Percentiles rank a stretch among this genome's conserved stretches.
Evolutionary conservation across 2,329 filamentous ascomycete species (phyloP).

Genomic region (Orbilia ellipsospora): DNA sequence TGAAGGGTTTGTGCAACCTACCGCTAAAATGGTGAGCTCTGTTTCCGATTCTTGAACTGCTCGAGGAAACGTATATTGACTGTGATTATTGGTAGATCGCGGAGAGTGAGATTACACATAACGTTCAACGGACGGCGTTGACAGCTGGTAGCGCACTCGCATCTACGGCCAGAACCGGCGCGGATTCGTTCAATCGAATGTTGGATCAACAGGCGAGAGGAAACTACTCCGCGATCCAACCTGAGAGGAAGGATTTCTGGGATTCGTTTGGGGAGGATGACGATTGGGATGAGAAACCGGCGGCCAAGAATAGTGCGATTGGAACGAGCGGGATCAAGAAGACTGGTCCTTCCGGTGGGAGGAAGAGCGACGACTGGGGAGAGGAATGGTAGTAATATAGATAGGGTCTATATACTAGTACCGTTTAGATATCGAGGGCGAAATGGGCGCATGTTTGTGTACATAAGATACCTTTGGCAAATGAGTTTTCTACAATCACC

Average conservation of each 20-base stretch:
- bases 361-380: conserved; percentile 59
- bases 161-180: conserved; percentile 63
- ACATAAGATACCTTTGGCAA: conserved; percentile 47
- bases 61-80: neutral
- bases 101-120: conserved; percentile 79
- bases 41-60: neutral
- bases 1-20: conserved; percentile 90
- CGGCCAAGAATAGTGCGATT: conserved; percentile 66
- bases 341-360: conserved; percentile 33
- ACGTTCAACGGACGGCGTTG: conserved; percentile 64
- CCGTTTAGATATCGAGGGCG: conserved; percentile 13
- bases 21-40: conserved; percentile 79
- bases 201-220: conserved; percentile 69
- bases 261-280: conserved; percentile 82
- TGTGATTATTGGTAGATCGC: conserved; percentile 70
- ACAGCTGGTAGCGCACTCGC: conserved; percentile 38
- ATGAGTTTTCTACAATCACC: conserved; percentile 19
- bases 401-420: too few species aligned
- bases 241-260: conserved; percentile 86
- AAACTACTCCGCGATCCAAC: conserved; percentile 65
- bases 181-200: conserved; percentile 73
- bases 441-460: conserved; percentile 40
- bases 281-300: conserved; percentile 60
- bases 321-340: conserved; percentile 75
- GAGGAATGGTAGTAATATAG: conserved; percentile 55